A percentile compares a stretch with the other conserved stretches of the same genome.
Conservation (phyloP, 805 yeast species). For the Blastobotrys attinorum region DNA sequence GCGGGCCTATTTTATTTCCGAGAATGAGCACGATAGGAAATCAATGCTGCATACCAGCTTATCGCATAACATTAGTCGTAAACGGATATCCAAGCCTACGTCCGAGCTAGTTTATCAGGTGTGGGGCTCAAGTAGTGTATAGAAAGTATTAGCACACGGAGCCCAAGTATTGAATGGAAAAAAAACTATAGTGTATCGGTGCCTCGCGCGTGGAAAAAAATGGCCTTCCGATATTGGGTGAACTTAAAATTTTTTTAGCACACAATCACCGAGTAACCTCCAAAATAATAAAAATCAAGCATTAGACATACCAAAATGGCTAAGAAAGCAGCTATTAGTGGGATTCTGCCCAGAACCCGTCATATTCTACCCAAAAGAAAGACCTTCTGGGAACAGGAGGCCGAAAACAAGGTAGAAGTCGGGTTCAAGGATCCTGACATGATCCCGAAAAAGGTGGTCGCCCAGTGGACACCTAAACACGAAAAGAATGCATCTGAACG, state of each 20-base stretch:
- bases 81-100: conserved; percentile 43
- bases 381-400: conserved; percentile 22
- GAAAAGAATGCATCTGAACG: conserved; percentile 46
- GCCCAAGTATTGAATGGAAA: too few species aligned
- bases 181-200: conserved; percentile 37
- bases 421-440: conserved; percentile 57
- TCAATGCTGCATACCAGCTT: conserved; percentile 29
- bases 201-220: too few species aligned
- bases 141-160: too few species aligned
- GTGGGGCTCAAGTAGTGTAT: conserved; percentile 40
- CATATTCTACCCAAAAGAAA: conserved; percentile 56
- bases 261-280: too few species aligned
- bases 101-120: conserved; percentile 46
- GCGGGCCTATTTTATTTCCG: conserved; percentile 33
- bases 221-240: too few species aligned
- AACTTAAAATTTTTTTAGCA: too few species aligned
- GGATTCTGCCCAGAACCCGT: conserved; percentile 73
- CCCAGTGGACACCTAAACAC: conserved; percentile 45
- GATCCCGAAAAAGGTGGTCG: conserved; percentile 56
- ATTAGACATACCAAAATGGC: too few species aligned
- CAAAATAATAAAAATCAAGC: too few species aligned
- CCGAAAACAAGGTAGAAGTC: conserved; percentile 47
- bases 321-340: conserved; percentile 39
- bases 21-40: conserved; percentile 28
- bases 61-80: conserved; percentile 40